These are phyloP conservation scores for Rhizopus arrhizus DNA, from an alignment of 371 early-diverging fungal genomes.

Conservation along the genomic window DNA sequence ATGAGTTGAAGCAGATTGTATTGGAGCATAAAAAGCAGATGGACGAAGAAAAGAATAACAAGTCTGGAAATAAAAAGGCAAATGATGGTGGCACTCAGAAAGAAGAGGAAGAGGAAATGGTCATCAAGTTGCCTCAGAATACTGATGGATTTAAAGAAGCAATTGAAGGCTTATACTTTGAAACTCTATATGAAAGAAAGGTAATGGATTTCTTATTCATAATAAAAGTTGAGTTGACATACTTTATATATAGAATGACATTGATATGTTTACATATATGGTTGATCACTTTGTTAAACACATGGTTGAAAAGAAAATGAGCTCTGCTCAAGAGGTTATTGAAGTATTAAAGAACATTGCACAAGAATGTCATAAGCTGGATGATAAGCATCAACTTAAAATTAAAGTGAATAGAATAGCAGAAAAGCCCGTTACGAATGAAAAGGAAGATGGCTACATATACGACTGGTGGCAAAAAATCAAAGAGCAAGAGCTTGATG, in stretches of 20 bases:
- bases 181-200: slow-evolving; percentile 21
- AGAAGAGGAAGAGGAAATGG: background rate
- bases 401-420: background rate
- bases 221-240: background rate
- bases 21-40: background rate
- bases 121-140: background rate
- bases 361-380: background rate
- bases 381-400: background rate
- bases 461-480: slow-evolving; percentile 21
- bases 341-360: background rate
- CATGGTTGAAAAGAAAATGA: background rate
- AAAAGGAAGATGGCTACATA: slow-evolving; percentile 14
- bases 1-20: background rate
- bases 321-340: background rate
- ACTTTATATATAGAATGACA: background rate
- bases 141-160: slow-evolving; percentile 3
- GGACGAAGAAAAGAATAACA: background rate
- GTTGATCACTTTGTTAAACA: background rate
- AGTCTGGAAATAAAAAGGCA: background rate
- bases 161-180: slow-evolving; percentile 18
- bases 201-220: slow-evolving; percentile 5
- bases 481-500: background rate
- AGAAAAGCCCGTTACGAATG: background rate
- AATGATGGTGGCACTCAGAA: no score
- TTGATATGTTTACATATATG: background rate